Evolutionary conservation across 176 grass and related monocot genomes (phyloP).

Genomic region (Lolium perenne): DNA sequence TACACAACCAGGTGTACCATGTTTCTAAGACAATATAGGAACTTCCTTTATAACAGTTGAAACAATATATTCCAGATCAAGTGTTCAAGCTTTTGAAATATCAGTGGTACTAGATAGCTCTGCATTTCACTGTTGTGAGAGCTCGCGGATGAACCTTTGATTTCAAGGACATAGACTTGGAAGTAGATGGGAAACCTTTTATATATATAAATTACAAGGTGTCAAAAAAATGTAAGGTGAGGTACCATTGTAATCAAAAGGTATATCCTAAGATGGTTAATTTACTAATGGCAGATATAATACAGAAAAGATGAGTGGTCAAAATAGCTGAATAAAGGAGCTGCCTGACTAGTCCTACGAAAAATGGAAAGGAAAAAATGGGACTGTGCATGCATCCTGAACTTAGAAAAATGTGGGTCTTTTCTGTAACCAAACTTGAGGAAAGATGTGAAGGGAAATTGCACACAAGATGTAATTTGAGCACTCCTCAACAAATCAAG

Average conservation of each 20-base stretch:
- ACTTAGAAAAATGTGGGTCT: too few species aligned
- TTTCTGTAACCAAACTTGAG: neutral
- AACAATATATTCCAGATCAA: neutral
- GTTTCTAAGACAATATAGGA: conserved; percentile 21
- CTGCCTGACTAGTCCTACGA: neutral
- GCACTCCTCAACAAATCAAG: conserved; percentile 31
- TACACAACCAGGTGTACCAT: neutral
- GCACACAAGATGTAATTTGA: conserved; percentile 4
- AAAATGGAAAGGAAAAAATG: neutral
- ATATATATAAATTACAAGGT: neutral
- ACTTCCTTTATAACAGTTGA: neutral
- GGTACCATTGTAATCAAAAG: neutral
- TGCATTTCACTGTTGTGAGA: neutral
- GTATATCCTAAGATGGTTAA: neutral
- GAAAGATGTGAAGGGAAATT: neutral
- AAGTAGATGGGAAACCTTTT: neutral
- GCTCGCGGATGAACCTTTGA: neutral
- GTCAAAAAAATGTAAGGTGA: neutral
- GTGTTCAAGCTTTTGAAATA: neutral
- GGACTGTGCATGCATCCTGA: too few species aligned
- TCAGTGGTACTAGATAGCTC: neutral
- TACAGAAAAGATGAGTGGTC: neutral
- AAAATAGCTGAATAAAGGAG: conserved; percentile 29
- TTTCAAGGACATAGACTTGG: neutral
- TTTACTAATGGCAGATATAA: neutral